Evolutionary conservation across 2,329 filamentous ascomycete genomes (phyloP).

Genomic region (Cylindrodendrum hubeiense): DNA sequence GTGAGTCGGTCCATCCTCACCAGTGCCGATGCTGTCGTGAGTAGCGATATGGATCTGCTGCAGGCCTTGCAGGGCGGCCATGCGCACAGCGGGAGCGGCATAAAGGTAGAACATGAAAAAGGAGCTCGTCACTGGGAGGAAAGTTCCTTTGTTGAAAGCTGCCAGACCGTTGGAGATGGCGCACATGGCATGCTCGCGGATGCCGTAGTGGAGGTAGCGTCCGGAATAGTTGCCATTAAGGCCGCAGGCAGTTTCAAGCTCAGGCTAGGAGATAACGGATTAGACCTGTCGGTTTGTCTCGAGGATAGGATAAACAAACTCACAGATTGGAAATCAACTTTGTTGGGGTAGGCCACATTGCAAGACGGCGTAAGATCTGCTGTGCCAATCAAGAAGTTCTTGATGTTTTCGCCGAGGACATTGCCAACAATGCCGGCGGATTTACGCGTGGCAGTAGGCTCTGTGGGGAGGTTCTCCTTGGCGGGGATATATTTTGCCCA

Average conservation of each 20-base stretch:
- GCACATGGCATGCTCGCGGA: conserved; percentile 72
- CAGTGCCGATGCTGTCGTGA: no score
- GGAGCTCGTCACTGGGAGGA: conserved; percentile 66
- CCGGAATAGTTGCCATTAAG: neutral
- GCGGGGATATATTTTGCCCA: conserved; percentile 59
- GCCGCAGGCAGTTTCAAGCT: neutral
- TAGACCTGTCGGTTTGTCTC: no score
- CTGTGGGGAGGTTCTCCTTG: conserved; percentile 54
- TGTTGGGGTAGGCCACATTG: conserved; percentile 61
- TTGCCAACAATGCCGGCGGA: conserved; percentile 57
- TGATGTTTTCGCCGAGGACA: conserved; percentile 56
- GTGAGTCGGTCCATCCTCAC: conserved; percentile 71
- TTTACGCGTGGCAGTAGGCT: conserved; percentile 59
- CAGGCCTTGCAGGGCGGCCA: conserved; percentile 67
- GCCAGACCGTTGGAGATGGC: conserved; percentile 67
- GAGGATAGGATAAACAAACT: no score
- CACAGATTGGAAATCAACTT: conserved; percentile 55
- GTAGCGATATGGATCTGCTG: conserved; percentile 69
- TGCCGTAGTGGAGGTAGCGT: conserved; percentile 26
- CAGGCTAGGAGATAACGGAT: neutral
- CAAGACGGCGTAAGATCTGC: conserved; percentile 60
- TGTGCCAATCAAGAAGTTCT: conserved; percentile 60
- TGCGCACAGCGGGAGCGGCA: conserved; percentile 48
- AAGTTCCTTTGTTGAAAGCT: conserved; percentile 63
- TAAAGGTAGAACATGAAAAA: conserved; percentile 72